These are phyloP conservation scores for Oxyria digyna DNA, from an alignment of 148 eudicot genomes.

Conservation along the genomic window DNA sequence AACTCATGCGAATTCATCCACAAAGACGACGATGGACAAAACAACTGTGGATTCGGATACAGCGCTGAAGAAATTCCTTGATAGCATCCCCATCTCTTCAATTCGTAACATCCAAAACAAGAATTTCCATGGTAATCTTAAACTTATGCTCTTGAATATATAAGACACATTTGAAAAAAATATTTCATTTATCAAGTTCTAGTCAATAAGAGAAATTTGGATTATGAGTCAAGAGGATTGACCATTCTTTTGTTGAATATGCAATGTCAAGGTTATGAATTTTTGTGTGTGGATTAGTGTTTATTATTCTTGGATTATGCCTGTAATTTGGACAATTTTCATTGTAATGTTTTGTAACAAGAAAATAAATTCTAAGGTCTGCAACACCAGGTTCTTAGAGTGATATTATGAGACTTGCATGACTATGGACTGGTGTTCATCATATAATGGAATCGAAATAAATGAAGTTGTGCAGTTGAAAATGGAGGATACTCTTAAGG, in stretches of 20 bases:
- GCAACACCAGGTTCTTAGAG: background rate
- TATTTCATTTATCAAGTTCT: too few species aligned
- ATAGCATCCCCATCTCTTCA: conserved; percentile 10
- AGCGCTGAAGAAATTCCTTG: conserved; percentile 5
- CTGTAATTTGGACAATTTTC: too few species aligned
- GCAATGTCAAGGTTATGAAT: too few species aligned
- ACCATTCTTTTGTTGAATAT: too few species aligned
- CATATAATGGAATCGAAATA: too few species aligned
- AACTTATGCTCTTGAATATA: too few species aligned
- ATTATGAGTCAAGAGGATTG: too few species aligned
- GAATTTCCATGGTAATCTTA: background rate
- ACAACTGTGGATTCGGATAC: conserved; percentile 4
- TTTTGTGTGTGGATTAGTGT: too few species aligned
- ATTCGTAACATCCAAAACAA: conserved; percentile 7
- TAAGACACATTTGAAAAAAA: too few species aligned
- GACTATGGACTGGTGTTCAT: too few species aligned
- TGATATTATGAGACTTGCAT: too few species aligned
- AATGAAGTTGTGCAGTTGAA: conserved; percentile 22
- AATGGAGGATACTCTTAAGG: conserved; percentile 14
- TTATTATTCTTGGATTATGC: background rate
- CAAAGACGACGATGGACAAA: background rate
- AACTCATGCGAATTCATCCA: background rate
- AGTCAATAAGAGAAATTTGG: too few species aligned
- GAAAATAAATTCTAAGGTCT: background rate
- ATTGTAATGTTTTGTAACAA: background rate